Conservation (phyloP, 176 grass and related monocot species). For the Areca catechu region DNA sequence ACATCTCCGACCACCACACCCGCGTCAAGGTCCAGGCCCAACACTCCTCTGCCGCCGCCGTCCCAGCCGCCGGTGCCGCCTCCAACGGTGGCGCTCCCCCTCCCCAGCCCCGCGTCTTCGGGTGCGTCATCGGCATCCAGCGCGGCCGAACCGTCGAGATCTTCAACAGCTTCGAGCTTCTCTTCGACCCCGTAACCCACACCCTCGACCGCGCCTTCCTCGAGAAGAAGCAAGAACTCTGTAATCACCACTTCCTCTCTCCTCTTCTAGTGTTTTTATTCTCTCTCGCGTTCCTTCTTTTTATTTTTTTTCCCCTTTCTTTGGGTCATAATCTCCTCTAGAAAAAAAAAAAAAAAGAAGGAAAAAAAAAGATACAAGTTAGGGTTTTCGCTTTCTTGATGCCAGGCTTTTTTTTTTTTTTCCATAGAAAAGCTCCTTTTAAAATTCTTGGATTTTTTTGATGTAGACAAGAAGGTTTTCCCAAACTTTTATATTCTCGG, state of each 20-base stretch:
- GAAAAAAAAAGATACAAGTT: not conserved
- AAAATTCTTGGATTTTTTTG: slow-evolving; percentile 8
- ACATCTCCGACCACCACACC: slow-evolving; percentile 97
- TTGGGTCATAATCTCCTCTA: too few species aligned
- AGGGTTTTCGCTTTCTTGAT: slow-evolving; percentile 7
- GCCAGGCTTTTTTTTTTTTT: too few species aligned
- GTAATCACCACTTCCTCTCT: slow-evolving; percentile 23
- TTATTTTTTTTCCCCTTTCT: too few species aligned
- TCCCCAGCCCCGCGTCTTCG: slow-evolving; percentile 52
- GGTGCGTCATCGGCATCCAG: slow-evolving; percentile 95
- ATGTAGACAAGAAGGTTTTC: slow-evolving; percentile 98
- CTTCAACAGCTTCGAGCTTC: slow-evolving; percentile 99
- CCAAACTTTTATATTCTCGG: slow-evolving; percentile 84
- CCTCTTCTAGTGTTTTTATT: not conserved
- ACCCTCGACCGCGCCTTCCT: slow-evolving; percentile 91
- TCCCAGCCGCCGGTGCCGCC: not conserved
- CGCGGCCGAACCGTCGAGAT: slow-evolving; percentile 91
- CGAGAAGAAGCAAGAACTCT: slow-evolving; percentile 98
- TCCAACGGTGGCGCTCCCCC: not conserved
- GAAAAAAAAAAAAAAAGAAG: too few species aligned
- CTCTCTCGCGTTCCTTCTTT: not conserved
- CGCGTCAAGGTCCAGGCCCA: slow-evolving; percentile 76
- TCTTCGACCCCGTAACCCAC: slow-evolving; percentile 65
- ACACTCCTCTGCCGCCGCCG: slow-evolving; percentile 24
- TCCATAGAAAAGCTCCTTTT: too few species aligned